Conservation (phyloP, 495 filamentous ascomycete species). For the Cetradonia linearis region DNA sequence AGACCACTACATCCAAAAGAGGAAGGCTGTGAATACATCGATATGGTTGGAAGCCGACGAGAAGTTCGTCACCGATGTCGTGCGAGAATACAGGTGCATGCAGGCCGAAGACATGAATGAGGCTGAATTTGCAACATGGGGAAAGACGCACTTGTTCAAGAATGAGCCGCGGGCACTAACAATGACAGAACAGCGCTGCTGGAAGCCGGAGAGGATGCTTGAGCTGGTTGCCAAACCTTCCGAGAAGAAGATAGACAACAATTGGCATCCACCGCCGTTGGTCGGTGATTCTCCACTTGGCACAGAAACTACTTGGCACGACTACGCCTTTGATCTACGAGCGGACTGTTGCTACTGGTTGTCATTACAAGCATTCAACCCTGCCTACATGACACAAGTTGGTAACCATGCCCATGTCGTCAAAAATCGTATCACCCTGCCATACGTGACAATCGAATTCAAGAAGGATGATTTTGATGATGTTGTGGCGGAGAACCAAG, state of each 20-base stretch:
- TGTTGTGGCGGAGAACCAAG: conserved; percentile 5
- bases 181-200: neutral
- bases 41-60: neutral
- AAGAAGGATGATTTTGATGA: conserved; percentile 5
- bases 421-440: neutral
- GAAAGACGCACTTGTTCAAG: neutral
- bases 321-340: conserved; percentile 8
- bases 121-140: neutral
- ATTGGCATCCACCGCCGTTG: too few species aligned
- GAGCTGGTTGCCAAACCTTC: neutral
- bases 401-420: neutral
- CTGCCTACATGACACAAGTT: neutral
- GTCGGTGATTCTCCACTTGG: too few species aligned
- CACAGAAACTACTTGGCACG: too few species aligned
- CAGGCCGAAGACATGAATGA: neutral
- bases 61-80: neutral
- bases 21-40: neutral
- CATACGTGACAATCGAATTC: conserved; percentile 8
- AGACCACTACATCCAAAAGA: neutral
- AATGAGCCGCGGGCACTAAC: neutral
- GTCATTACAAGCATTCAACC: conserved; percentile 6
- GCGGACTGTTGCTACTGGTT: conserved; percentile 12
- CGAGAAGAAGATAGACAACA: neutral
- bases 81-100: neutral
- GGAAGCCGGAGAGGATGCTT: neutral